These are phyloP conservation scores for Claviceps citrina DNA, from an alignment of 2,329 filamentous ascomycete species.

Conservation along the genomic window DNA sequence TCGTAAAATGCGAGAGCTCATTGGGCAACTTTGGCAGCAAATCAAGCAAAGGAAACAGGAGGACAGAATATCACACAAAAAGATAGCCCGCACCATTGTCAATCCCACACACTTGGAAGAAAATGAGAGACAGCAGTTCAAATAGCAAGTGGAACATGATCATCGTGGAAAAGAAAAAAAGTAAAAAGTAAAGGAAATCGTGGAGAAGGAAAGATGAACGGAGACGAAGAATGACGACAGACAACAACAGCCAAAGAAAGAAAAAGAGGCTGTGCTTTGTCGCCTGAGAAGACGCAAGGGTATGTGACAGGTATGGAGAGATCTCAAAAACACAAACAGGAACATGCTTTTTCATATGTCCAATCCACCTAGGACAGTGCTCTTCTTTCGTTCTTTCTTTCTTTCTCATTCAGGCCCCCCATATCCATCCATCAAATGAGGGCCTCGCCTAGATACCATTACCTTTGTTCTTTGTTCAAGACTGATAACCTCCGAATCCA, in stretches of 20 bases:
- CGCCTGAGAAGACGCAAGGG: constrained; percentile 8
- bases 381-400: neutral
- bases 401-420: constrained; percentile 3
- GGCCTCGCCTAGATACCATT: constrained; percentile 4
- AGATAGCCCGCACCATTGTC: neutral
- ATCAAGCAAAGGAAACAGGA: constrained; percentile 1
- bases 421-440: constrained; percentile 3
- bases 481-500: constrained; percentile 49
- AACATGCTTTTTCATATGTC: constrained; percentile 8
- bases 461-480: constrained; percentile 21
- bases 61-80: constrained; percentile 1
- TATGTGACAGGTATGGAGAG: constrained; percentile 10
- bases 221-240: constrained; percentile 4
- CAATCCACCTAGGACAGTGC: constrained; percentile 5
- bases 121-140: constrained; percentile 2
- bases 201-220: neutral
- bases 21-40: constrained; percentile 4
- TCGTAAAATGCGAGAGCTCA: constrained; percentile 3
- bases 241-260: constrained; percentile 7
- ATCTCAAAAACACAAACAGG: constrained; percentile 8
- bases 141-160: constrained; percentile 2
- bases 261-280: constrained; percentile 6
- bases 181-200: constrained; percentile 5
- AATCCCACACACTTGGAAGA: constrained; percentile 3
- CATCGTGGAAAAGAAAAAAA: constrained; percentile 1